Conservation (phyloP, 2,329 filamentous ascomycete genomes). For the Xylariaceae sp. region DNA sequence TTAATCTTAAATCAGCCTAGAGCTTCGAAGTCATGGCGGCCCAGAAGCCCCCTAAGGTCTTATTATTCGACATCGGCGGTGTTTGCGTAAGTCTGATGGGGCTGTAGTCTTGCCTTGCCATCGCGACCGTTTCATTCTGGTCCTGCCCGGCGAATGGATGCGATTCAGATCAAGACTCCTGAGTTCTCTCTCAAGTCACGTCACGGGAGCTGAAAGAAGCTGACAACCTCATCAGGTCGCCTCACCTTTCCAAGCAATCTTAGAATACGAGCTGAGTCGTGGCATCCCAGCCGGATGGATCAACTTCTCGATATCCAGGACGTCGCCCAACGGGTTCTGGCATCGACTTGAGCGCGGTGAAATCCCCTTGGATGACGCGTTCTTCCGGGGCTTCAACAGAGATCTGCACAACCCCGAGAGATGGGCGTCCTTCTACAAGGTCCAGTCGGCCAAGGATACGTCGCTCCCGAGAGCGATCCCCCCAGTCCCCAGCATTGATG, state of each 20-base stretch:
- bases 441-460: constrained; percentile 40
- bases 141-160: neutral
- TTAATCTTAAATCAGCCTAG: neutral
- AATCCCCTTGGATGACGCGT: constrained; percentile 66
- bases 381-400: constrained; percentile 68
- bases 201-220: neutral
- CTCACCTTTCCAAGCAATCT: constrained; percentile 87
- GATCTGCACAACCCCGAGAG: constrained; percentile 63
- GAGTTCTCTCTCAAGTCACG: neutral
- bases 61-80: constrained; percentile 93
- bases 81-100: constrained; percentile 72
- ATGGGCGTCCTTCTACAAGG: constrained; percentile 63
- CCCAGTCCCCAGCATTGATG: constrained; percentile 67
- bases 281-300: constrained; percentile 83
- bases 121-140: neutral
- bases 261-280: constrained; percentile 76
- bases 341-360: constrained; percentile 82
- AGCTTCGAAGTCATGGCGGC: constrained; percentile 35
- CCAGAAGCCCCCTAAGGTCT: constrained; percentile 58
- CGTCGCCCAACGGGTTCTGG: constrained; percentile 77
- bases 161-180: neutral
- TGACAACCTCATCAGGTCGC: constrained; percentile 55
- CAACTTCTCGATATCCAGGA: constrained; percentile 80
- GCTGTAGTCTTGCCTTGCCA: neutral
- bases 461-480: constrained; percentile 44